Evolutionary conservation across 257 asterid genomes (phyloP).

Genomic region (Solanum arcanum): DNA sequence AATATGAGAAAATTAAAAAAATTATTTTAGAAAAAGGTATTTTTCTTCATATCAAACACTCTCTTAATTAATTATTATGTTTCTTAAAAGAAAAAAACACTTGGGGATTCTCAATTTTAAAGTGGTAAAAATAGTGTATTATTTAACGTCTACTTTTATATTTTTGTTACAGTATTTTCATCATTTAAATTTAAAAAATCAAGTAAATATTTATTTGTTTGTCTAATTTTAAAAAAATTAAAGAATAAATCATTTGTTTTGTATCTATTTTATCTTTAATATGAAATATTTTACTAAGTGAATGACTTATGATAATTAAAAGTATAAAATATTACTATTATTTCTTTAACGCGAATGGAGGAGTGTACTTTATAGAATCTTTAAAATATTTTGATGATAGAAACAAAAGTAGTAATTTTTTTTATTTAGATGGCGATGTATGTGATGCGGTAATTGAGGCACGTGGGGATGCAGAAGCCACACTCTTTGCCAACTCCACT

Average conservation of each 20-base stretch:
- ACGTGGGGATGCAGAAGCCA: background rate
- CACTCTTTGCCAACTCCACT: background rate
- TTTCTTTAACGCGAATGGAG: background rate
- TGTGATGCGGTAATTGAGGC: background rate
- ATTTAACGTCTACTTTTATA: background rate
- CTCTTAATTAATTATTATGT: too few species aligned
- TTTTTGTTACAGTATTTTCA: too few species aligned
- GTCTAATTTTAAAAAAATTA: too few species aligned
- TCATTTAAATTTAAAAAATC: too few species aligned
- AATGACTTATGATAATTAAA: too few species aligned
- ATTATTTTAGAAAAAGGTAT: too few species aligned
- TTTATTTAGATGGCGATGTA: background rate
- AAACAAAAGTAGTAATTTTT: background rate
- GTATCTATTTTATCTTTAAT: background rate
- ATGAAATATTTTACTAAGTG: too few species aligned
- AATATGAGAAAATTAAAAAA: too few species aligned
- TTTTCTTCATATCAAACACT: too few species aligned
- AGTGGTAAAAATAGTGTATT: background rate
- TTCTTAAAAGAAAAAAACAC: background rate
- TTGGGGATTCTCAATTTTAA: background rate
- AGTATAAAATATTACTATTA: too few species aligned
- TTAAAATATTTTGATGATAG: background rate
- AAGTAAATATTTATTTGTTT: too few species aligned
- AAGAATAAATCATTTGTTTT: too few species aligned
- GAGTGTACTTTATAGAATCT: background rate